Base-by-base conservation (phyloP, 1,284 basidiomycete species). In the Pseudozyma pruni region DNA sequence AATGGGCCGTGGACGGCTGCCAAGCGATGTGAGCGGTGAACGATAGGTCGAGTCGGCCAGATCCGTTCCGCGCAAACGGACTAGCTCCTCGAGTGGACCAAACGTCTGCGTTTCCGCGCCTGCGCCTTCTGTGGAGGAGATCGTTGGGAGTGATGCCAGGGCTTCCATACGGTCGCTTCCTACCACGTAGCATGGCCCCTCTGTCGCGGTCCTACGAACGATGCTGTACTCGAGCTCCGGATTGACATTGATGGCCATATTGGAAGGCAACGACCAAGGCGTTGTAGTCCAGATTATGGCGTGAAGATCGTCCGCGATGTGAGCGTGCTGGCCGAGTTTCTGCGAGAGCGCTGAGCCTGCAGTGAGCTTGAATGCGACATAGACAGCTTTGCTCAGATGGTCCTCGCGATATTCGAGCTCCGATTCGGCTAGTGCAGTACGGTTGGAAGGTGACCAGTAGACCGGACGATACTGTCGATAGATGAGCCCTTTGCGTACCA, bases 231-330 rank as follows among this genome's bases (percentile, higher is more conserved):
- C 81, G 72, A 96, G 85, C 0, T 90, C 88, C 0, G 87, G 84
- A 72, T 93, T 86, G 1, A 94, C 90, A 3, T 92, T 91, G 47
- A 98, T 90, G 6, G 90, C 94, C 94, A 95, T 93, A 79, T 99
- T 98, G 1, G 93, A 92, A 1, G 92, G 92, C 42, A 98, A 84
- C 8, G 93, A 97, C 95, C 95, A 99, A 0, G 96, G 93, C 0
- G 95, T 98, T 0, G 96, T 99, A 1, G 95, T 98, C 96, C 96
- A 99, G n/a, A 97, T 90, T 29, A 94, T 85, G 10, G 95, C 75
- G 17, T 87, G 86, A 3, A 90, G 82, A 16, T 81, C 72, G 37
- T 77, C 8, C 29, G 68, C 54, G 14, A 74, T 32, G 17, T 87
- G 85, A 16, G 49, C 52, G 14, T 50, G 32, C 16, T 33, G 11